Conservation (phyloP, 257 asterid species). For the Penstemon barbatus region DNA sequence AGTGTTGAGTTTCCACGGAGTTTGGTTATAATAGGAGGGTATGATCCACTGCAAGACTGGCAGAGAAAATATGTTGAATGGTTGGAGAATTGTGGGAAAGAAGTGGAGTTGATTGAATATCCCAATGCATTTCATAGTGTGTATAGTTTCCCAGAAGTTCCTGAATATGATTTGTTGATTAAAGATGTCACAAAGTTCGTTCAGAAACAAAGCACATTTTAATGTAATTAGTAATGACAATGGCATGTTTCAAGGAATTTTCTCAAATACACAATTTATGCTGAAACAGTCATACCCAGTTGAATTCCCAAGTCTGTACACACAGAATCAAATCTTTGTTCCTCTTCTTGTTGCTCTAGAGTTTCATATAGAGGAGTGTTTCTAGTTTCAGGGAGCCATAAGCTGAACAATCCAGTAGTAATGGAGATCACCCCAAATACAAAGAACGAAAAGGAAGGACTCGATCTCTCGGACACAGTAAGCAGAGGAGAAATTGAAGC, state of each 20-base stretch:
- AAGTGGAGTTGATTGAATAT: slow-evolving; percentile 37
- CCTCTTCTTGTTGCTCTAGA: slow-evolving; percentile 54
- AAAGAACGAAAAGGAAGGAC: slow-evolving; percentile 44
- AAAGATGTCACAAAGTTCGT: slow-evolving; percentile 25
- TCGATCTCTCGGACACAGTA: slow-evolving; percentile 46
- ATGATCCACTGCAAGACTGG: slow-evolving; percentile 50
- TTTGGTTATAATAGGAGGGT: slow-evolving; percentile 43
- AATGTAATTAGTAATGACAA: neutral
- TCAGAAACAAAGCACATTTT: slow-evolving; percentile 16
- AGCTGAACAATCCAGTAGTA: slow-evolving; percentile 43
- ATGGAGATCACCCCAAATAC: slow-evolving; percentile 45
- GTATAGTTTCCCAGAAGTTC: slow-evolving; percentile 36
- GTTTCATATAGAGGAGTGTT: slow-evolving; percentile 50
- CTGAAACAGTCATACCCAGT: slow-evolving; percentile 3
- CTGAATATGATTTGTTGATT: slow-evolving; percentile 30
- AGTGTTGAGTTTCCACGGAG: slow-evolving; percentile 29
- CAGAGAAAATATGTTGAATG: slow-evolving; percentile 35
- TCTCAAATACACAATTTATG: no score
- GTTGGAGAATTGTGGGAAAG: slow-evolving; percentile 36
- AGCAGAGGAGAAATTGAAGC: slow-evolving; percentile 55
- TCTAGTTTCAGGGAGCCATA: slow-evolving; percentile 58
- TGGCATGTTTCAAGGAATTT: no score
- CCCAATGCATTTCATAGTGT: slow-evolving; percentile 45
- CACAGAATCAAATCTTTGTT: slow-evolving; percentile 27
- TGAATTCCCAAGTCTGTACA: slow-evolving; percentile 29